phyloP scores from a whole-genome alignment of 768 basidiomycete genomes.

The Pisolithus sp. region DNA sequence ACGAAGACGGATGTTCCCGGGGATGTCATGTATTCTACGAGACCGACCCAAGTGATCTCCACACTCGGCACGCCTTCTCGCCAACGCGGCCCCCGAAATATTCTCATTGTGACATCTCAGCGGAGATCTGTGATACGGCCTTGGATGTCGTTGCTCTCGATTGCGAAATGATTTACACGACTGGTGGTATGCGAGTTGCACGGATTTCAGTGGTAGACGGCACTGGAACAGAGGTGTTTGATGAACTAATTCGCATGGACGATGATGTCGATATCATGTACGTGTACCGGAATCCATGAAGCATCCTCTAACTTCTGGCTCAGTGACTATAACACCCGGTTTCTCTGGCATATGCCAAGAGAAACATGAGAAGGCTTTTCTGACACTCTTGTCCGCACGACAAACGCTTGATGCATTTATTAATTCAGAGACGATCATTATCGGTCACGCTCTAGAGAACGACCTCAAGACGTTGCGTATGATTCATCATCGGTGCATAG shows the following conservation, averaged over 20 bases:
- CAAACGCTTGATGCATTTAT: constrained; percentile 65
- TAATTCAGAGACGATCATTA: constrained; percentile 73
- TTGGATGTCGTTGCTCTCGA: constrained; percentile 85
- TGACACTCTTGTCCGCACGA: constrained; percentile 63
- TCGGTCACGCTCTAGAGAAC: constrained; percentile 91
- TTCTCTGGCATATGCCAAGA: constrained; percentile 74
- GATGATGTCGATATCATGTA: constrained; percentile 75
- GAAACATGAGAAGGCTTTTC: constrained; percentile 50
- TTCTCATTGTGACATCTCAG: background rate
- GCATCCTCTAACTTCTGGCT: constrained; percentile 1
- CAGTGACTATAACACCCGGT: constrained; percentile 90
- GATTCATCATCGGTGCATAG: constrained; percentile 78
- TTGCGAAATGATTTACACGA: constrained; percentile 96
- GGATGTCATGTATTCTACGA: constrained; percentile 94
- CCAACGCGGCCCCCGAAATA: constrained; percentile 22
- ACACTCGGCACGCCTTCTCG: constrained; percentile 72
- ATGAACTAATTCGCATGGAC: constrained; percentile 77
- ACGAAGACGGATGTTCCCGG: constrained; percentile 60
- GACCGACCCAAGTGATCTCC: constrained; percentile 53
- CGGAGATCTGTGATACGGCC: constrained; percentile 25
- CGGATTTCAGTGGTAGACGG: constrained; percentile 87
- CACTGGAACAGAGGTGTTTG: constrained; percentile 66
- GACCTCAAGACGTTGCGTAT: constrained; percentile 88
- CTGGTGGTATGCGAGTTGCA: constrained; percentile 86
- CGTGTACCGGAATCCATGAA: constrained; percentile 19